Percentiles rank a stretch among this genome's conserved stretches.
Evolutionary conservation across 1,139 yeast species (phyloP).

Genomic region (Sugiyamaella castrensis): DNA sequence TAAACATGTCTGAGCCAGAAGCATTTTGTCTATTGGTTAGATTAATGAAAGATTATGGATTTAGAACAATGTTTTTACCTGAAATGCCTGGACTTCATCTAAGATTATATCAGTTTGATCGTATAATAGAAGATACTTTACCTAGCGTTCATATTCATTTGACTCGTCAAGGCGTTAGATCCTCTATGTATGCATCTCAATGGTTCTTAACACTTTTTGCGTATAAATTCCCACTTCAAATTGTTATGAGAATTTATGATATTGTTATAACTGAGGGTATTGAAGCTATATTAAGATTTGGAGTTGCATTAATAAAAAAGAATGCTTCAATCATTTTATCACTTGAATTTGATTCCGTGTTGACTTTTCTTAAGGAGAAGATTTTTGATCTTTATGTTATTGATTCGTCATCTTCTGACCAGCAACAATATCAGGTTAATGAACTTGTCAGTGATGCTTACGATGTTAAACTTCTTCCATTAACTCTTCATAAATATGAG

Average conservation of each 20-base stretch:
- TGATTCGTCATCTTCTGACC: conserved; percentile 17
- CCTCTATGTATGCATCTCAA: conserved; percentile 93
- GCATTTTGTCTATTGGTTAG: conserved; percentile 78
- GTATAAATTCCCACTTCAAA: conserved; percentile 82
- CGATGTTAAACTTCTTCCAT: conserved; percentile 66
- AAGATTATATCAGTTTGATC: conserved; percentile 82
- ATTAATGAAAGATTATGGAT: conserved; percentile 78
- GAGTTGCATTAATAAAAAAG: conserved; percentile 68
- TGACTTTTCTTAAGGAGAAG: conserved; percentile 73
- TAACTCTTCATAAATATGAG: conserved; percentile 63
- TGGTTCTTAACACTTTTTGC: conserved; percentile 96
- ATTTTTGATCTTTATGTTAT: conserved; percentile 68
- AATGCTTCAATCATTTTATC: conserved; percentile 59
- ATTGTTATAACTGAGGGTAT: conserved; percentile 84
- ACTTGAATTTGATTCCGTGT: conserved; percentile 68
- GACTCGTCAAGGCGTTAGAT: conserved; percentile 76
- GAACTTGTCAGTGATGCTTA: conserved; percentile 79
- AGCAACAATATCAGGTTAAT: conserved; percentile 54
- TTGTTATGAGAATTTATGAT: conserved; percentile 81
- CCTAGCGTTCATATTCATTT: conserved; percentile 75
- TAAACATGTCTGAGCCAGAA: conserved; percentile 79
- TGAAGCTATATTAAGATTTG: conserved; percentile 77
- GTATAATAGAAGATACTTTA: conserved; percentile 64
- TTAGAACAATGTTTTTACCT: conserved; percentile 73
- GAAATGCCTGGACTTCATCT: conserved; percentile 93